These are phyloP conservation scores for Paramecium biaurelia DNA, from an alignment of 73 alveolate species.

Conservation along the genomic window DNA sequence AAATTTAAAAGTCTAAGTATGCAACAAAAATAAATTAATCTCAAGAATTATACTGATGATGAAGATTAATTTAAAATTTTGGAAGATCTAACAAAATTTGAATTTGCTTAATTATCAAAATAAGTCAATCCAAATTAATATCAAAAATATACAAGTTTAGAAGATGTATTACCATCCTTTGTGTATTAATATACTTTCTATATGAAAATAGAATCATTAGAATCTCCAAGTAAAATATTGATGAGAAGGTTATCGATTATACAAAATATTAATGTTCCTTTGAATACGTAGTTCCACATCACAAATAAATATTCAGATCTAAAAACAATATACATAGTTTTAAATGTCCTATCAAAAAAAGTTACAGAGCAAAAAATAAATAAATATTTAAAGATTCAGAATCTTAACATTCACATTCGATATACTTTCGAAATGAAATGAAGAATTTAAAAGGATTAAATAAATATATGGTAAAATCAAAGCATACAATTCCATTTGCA, in stretches of 20 bases:
- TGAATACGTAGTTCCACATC: not conserved
- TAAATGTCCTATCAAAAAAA: not conserved
- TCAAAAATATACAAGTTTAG: not conserved
- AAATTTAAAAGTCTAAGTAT: not conserved
- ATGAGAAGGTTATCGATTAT: not conserved
- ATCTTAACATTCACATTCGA: not conserved
- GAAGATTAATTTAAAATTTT: not conserved
- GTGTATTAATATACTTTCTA: not conserved
- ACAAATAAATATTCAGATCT: not conserved
- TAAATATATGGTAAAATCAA: not conserved
- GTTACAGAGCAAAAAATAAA: not conserved
- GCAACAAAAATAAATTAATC: not conserved
- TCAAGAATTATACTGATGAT: not conserved
- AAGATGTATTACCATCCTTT: slow-evolving; percentile 9
- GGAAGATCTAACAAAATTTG: not conserved
- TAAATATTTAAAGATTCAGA: not conserved
- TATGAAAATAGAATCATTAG: not conserved
- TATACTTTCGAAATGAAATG: not conserved
- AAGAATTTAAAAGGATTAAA: not conserved
- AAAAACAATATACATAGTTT: not conserved
- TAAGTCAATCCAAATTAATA: not conserved
- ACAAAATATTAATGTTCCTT: not conserved
- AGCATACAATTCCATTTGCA: not conserved
- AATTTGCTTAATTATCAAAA: not conserved
- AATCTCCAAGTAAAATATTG: not conserved